Evolutionary conservation across 139 green algal species (phyloP).

Genomic region (Ettlia oleoabundans): DNA sequence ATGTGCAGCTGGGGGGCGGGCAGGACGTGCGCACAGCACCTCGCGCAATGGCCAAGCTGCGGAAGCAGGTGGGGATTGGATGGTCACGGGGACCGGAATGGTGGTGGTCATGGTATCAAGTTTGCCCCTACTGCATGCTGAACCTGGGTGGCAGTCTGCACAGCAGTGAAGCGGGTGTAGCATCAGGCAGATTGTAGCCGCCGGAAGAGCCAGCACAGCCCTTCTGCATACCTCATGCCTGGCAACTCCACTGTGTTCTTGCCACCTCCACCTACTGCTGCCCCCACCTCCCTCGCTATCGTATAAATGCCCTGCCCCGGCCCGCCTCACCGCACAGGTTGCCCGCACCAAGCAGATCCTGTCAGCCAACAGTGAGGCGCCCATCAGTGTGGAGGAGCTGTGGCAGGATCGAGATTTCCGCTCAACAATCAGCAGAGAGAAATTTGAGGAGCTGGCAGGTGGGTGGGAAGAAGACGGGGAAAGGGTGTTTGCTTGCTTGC

Average conservation of each 20-base stretch:
- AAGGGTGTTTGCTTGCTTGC: no score
- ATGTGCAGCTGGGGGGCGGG: constrained; percentile 64
- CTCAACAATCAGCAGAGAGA: constrained; percentile 61
- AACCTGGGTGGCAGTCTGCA: no score
- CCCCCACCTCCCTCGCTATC: no score
- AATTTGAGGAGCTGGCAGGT: constrained; percentile 83
- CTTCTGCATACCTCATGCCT: no score
- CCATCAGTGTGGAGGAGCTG: constrained; percentile 92
- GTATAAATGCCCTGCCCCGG: background rate
- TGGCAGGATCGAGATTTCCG: constrained; percentile 88
- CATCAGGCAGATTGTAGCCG: no score
- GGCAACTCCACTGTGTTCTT: no score
- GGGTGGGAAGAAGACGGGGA: background rate
- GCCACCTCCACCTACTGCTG: no score
- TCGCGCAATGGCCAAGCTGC: constrained; percentile 92
- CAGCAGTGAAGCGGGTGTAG: no score
- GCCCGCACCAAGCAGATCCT: constrained; percentile 96
- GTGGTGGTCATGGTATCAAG: no score
- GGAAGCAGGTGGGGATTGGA: constrained; percentile 71
- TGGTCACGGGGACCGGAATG: no score
- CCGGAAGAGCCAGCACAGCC: no score
- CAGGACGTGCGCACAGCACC: constrained; percentile 63
- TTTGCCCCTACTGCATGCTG: no score
- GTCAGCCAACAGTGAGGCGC: constrained; percentile 91
- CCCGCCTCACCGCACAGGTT: background rate